These are phyloP conservation scores for Davidsoniella virescens DNA, from an alignment of 2,329 filamentous ascomycete genomes.

Conservation along the genomic window DNA sequence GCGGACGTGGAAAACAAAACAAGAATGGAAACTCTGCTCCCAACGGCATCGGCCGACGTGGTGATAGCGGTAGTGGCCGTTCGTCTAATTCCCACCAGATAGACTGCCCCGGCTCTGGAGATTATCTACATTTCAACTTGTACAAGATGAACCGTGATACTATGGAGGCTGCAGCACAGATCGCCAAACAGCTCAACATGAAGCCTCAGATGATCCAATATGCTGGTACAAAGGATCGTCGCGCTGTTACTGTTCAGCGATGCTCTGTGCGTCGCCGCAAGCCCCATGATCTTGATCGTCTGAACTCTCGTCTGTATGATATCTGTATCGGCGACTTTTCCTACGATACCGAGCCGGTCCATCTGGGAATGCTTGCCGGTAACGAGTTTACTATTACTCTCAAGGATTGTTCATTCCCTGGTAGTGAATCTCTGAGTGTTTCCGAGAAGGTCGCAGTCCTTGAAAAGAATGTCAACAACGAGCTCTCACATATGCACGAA, in stretches of 20 bases:
- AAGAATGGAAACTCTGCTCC: constrained; percentile 3
- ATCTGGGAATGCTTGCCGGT: constrained; percentile 68
- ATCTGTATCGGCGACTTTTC: constrained; percentile 65
- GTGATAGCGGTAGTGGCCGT: constrained; percentile 8
- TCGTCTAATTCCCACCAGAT: constrained; percentile 4
- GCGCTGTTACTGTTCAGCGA: constrained; percentile 71
- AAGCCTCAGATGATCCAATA: constrained; percentile 58
- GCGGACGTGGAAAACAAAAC: constrained; percentile 9
- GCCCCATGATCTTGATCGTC: constrained; percentile 42
- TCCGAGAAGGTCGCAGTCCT: constrained; percentile 20
- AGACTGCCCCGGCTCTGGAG: constrained; percentile 31
- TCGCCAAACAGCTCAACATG: constrained; percentile 57
- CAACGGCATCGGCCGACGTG: constrained; percentile 9
- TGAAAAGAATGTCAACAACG: constrained; percentile 29
- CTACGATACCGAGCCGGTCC: constrained; percentile 54
- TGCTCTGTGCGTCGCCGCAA: constrained; percentile 45
- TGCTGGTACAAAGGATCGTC: constrained; percentile 80
- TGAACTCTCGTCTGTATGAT: constrained; percentile 48
- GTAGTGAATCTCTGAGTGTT: constrained; percentile 15
- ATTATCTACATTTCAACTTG: constrained; percentile 77
- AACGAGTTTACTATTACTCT: constrained; percentile 91
- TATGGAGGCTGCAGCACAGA: constrained; percentile 71
- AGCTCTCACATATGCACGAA: constrained; percentile 50
- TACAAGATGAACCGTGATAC: constrained; percentile 97
- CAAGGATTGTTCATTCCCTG: constrained; percentile 48